phyloP scores from a whole-genome alignment of 148 eudicot species.

The Chenopodium quinoa region DNA sequence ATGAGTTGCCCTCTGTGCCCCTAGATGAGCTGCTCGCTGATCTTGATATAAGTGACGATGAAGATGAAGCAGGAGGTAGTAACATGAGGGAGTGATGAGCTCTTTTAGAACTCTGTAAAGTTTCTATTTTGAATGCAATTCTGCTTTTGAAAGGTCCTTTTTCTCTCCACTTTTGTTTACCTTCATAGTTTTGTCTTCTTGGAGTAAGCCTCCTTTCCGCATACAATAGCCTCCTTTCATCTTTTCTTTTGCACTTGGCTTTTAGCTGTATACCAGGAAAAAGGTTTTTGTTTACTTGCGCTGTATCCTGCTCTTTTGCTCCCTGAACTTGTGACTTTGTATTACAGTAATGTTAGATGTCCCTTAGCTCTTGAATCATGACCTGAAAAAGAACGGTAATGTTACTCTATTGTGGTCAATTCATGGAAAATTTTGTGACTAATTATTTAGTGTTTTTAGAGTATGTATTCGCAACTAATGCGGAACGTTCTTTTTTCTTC shows the following conservation, averaged over 20 bases:
- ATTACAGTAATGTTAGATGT: too few species aligned
- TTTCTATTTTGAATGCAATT: not conserved
- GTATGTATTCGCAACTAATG: too few species aligned
- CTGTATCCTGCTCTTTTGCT: not conserved
- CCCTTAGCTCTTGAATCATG: too few species aligned
- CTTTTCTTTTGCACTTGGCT: not conserved
- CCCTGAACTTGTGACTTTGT: not conserved
- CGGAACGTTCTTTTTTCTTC: too few species aligned
- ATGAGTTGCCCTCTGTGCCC: slow-evolving; percentile 53
- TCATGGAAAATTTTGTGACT: too few species aligned
- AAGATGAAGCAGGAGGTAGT: slow-evolving; percentile 37
- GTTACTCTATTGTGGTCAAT: too few species aligned
- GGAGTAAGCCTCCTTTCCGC: not conserved
- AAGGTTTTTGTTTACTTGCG: not conserved
- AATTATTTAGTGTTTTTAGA: too few species aligned
- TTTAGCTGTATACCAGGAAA: not conserved
- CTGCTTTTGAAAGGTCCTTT: not conserved
- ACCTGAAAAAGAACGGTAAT: too few species aligned
- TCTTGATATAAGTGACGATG: slow-evolving; percentile 43
- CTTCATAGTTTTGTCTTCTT: not conserved
- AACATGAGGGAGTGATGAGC: slow-evolving; percentile 47
- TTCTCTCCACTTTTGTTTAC: not conserved
- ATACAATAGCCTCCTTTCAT: not conserved
- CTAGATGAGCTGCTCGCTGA: slow-evolving; percentile 72
- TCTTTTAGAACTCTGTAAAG: not conserved